A percentile compares a stretch with the other conserved stretches of the same genome.
Evolutionary conservation across 2,329 filamentous ascomycete species (phyloP).

Genomic region (Trichoderma arundinaceum): DNA sequence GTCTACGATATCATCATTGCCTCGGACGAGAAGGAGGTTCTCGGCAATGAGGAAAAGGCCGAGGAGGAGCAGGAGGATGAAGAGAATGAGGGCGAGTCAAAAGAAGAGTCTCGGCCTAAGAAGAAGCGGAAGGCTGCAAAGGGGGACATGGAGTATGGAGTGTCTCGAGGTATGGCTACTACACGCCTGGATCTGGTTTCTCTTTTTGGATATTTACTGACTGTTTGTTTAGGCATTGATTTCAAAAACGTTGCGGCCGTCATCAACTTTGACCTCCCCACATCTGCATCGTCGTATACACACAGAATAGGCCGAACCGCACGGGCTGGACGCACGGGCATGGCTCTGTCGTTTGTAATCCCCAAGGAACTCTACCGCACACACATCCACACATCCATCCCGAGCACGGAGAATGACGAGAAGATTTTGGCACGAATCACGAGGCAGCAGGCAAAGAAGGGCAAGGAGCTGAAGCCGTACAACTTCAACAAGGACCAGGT

Average conservation of each 20-base stretch:
- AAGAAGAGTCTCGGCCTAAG: constrained; percentile 40
- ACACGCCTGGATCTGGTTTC: neutral
- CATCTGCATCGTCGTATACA: constrained; percentile 89
- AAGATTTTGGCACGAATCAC: constrained; percentile 80
- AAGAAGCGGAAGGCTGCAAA: constrained; percentile 58
- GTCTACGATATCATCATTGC: constrained; percentile 99
- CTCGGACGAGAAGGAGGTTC: constrained; percentile 85
- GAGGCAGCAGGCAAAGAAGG: constrained; percentile 77
- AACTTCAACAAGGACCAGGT: constrained; percentile 94
- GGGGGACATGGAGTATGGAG: constrained; percentile 84
- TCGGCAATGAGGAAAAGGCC: constrained; percentile 66
- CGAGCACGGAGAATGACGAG: constrained; percentile 81
- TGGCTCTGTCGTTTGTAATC: constrained; percentile 94
- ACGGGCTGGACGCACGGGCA: constrained; percentile 87
- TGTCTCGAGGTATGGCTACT: constrained; percentile 72
- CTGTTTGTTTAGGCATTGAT: constrained; percentile 65
- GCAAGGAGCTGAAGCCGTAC: constrained; percentile 85
- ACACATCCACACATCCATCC: constrained; percentile 82
- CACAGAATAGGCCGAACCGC: constrained; percentile 95
- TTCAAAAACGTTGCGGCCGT: constrained; percentile 95
- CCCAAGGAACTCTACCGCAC: constrained; percentile 83
- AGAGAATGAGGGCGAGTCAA: constrained; percentile 38
- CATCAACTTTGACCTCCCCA: constrained; percentile 95
- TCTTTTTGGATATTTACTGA: constrained; percentile 33
- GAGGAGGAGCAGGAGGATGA: constrained; percentile 48